These are phyloP conservation scores for Neocatenulostroma microsporum DNA, from an alignment of 2,329 filamentous ascomycete species.

Conservation along the genomic window DNA sequence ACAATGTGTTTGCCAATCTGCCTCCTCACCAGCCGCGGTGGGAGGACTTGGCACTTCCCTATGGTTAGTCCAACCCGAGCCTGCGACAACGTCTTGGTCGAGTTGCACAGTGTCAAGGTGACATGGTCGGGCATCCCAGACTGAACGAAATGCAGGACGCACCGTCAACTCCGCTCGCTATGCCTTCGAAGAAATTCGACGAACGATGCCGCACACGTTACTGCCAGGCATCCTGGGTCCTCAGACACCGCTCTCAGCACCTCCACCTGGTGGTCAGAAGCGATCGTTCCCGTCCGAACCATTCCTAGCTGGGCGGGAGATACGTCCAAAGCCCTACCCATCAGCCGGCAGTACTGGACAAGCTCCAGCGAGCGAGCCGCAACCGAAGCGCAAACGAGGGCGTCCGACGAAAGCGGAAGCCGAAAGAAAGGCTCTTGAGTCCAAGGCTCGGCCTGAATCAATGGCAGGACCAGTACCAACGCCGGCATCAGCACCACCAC, in stretches of 20 bases:
- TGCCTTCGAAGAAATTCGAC: conserved; percentile 24
- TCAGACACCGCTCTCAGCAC: conserved; percentile 21
- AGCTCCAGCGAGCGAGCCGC: conserved; percentile 20
- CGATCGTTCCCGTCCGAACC: conserved; percentile 24
- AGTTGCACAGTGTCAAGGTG: too few relatives aligned
- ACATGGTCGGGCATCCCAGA: background rate
- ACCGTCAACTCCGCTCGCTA: conserved; percentile 26
- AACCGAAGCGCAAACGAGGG: conserved; percentile 40
- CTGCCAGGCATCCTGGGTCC: too few relatives aligned
- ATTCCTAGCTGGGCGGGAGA: conserved; percentile 31
- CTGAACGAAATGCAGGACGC: conserved; percentile 22
- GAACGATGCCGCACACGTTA: conserved; percentile 11
- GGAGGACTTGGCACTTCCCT: conserved; percentile 43
- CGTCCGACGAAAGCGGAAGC: conserved; percentile 42
- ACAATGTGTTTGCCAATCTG: conserved; percentile 37
- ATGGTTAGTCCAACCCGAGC: conserved; percentile 33
- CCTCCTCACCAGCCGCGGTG: conserved; percentile 41
- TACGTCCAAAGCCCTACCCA: conserved; percentile 38
- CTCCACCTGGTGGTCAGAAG: conserved; percentile 19
- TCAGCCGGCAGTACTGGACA: conserved; percentile 12
- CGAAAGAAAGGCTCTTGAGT: conserved; percentile 24
- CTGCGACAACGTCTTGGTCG: too few relatives aligned
- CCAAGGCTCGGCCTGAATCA: background rate
- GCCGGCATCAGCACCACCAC: conserved; percentile 12
- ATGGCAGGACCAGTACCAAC: conserved; percentile 1